Evolutionary conservation across 140 eudicot genomes (phyloP).

Genomic region (Erigeron philadelphicus): DNA sequence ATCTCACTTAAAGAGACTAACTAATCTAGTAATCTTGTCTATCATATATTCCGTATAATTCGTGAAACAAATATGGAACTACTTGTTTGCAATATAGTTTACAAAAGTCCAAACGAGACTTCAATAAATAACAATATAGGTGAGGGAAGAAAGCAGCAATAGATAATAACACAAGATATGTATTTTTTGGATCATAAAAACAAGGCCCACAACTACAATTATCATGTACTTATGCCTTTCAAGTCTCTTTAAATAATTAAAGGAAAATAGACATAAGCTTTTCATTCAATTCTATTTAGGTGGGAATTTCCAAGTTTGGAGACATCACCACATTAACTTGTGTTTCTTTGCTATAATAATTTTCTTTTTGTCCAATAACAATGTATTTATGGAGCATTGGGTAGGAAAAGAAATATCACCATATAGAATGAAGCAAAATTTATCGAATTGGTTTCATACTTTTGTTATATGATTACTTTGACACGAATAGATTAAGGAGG

Average conservation of each 20-base stretch:
- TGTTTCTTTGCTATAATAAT: too few species aligned
- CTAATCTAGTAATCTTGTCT: neutral
- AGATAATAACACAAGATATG: neutral
- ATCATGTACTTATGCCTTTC: constrained; percentile 17
- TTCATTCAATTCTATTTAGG: neutral
- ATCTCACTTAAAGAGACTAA: neutral
- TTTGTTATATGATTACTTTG: too few species aligned
- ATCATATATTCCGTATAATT: neutral
- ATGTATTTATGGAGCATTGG: too few species aligned
- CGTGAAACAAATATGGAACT: neutral
- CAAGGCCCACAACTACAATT: constrained; percentile 17
- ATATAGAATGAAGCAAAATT: too few species aligned
- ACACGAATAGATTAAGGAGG: too few species aligned
- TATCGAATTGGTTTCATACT: too few species aligned
- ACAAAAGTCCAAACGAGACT: neutral
- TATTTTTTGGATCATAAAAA: constrained; percentile 12
- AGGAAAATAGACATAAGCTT: neutral
- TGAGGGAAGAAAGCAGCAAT: constrained; percentile 1
- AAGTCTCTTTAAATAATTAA: constrained; percentile 23
- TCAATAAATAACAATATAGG: neutral
- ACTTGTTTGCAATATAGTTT: neutral
- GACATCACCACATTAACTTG: neutral
- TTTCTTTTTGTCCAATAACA: too few species aligned
- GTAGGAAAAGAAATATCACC: too few species aligned
- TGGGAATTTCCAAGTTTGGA: constrained; percentile 2